Conservation (phyloP, 2,329 filamentous ascomycete species). For the Aspergillus tamarii region DNA sequence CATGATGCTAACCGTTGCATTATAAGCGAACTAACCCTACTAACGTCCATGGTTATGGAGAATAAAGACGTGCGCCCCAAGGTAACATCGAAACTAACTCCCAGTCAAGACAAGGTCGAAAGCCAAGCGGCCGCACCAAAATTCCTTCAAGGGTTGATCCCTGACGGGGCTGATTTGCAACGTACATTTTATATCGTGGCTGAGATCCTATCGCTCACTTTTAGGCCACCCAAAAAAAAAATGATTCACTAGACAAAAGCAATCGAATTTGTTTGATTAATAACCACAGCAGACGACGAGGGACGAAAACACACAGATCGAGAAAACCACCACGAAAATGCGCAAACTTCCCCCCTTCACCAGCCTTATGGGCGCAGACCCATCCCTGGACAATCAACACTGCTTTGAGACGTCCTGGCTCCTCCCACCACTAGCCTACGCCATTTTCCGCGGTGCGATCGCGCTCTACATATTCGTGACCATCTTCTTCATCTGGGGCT, state of each 20-base stretch:
- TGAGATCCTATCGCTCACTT: not conserved
- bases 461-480: slow-evolving; percentile 67
- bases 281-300: not conserved
- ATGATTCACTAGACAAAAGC: not conserved
- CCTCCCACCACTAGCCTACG: slow-evolving; percentile 67
- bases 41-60: not conserved
- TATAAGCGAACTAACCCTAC: not conserved
- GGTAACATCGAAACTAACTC: not conserved
- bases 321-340: slow-evolving; percentile 19
- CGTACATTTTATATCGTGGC: not conserved
- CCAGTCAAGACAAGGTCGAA: not conserved
- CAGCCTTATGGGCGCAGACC: slow-evolving; percentile 39
- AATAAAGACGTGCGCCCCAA: not conserved
- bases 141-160: not conserved
- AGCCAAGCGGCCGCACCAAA: not conserved
- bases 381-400: slow-evolving; percentile 52
- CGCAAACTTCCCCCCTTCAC: slow-evolving; percentile 20
- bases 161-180: not conserved
- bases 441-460: slow-evolving; percentile 54
- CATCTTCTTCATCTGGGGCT: slow-evolving; percentile 70
- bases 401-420: slow-evolving; percentile 83
- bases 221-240: not conserved
- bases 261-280: not conserved
- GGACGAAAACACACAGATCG: not conserved
- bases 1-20: not conserved